A percentile compares a stretch with the other conserved stretches of the same genome.
Conservation (phyloP, 768 basidiomycete genomes). For the Kwoniella europaea region DNA sequence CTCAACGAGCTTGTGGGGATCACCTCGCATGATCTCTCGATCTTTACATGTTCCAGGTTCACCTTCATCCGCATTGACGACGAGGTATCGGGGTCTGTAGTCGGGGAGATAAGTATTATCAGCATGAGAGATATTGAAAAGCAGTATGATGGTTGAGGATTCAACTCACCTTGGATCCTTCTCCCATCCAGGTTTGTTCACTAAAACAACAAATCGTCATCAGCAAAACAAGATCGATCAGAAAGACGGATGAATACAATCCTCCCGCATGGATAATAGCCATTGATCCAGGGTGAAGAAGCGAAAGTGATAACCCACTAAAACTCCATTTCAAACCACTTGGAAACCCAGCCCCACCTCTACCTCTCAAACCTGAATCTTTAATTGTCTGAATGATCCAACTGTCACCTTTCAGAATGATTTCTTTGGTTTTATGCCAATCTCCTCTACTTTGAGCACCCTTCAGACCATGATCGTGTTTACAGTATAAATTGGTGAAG, state of each 20-base stretch:
- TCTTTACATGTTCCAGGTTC: slow-evolving; percentile 99
- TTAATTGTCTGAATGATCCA: slow-evolving; percentile 98
- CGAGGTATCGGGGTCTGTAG: slow-evolving; percentile 89
- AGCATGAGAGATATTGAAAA: not conserved
- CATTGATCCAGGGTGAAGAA: no score
- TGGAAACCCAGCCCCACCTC: slow-evolving; percentile 96
- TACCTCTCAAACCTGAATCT: slow-evolving; percentile 90
- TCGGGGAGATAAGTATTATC: not conserved
- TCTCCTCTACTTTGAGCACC: slow-evolving; percentile 92
- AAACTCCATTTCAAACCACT: slow-evolving; percentile 86
- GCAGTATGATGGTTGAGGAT: not conserved
- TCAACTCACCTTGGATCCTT: slow-evolving; percentile 74
- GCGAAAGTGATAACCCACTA: slow-evolving; percentile 35
- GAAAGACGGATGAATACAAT: no score
- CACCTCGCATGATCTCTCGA: slow-evolving; percentile 94
- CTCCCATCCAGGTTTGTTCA: slow-evolving; percentile 99
- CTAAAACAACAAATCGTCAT: slow-evolving; percentile 59
- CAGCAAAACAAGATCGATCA: not conserved
- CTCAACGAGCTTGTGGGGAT: slow-evolving; percentile 97
- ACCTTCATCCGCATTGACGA: slow-evolving; percentile 97
- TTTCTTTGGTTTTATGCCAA: slow-evolving; percentile 98
- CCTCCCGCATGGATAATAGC: no score
- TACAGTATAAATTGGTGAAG: slow-evolving; percentile 87
- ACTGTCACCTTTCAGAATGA: slow-evolving; percentile 88
- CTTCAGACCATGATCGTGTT: slow-evolving; percentile 89